A percentile compares a stretch with the other conserved stretches of the same genome.
phyloP scores from a whole-genome alignment of 768 basidiomycete species.

The Suillus variegatus region DNA sequence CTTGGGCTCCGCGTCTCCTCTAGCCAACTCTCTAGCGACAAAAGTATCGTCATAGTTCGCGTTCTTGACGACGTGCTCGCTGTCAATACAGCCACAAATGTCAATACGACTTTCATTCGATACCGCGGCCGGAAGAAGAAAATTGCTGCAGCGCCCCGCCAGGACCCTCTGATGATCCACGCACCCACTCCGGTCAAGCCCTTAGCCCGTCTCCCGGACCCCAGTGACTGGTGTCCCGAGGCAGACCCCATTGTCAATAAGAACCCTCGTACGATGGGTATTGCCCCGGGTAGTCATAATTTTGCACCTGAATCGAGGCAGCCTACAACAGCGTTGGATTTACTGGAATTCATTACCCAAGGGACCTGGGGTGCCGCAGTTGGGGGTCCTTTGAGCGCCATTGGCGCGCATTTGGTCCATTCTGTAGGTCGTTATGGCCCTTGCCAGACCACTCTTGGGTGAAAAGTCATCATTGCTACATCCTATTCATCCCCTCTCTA shows the following conservation, averaged over 20 bases:
- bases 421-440: conserved; percentile 19
- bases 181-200: conserved; percentile 18
- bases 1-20: neutral
- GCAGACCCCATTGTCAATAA: conserved; percentile 32
- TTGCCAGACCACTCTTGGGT: conserved; percentile 24
- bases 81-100: too few species aligned
- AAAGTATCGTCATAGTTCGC: neutral
- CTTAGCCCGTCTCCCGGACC: conserved; percentile 14
- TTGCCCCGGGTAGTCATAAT: conserved; percentile 29
- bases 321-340: conserved; percentile 25
- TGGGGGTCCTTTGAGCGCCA: conserved; percentile 26
- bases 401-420: conserved; percentile 24
- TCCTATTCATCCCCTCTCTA: neutral
- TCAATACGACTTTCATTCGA: neutral
- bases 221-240: conserved; percentile 30
- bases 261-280: conserved; percentile 26
- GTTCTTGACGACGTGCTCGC: conserved; percentile 5
- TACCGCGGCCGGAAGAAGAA: conserved; percentile 1
- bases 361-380: conserved; percentile 22
- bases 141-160: neutral
- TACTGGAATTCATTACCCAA: conserved; percentile 28
- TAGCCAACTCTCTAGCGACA: neutral
- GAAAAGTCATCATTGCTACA: neutral
- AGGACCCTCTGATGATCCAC: conserved; percentile 11
- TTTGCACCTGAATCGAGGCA: neutral